Evolutionary conservation across 2,329 filamentous ascomycete genomes (phyloP).

Genomic region (Ceratocystis harringtonii): DNA sequence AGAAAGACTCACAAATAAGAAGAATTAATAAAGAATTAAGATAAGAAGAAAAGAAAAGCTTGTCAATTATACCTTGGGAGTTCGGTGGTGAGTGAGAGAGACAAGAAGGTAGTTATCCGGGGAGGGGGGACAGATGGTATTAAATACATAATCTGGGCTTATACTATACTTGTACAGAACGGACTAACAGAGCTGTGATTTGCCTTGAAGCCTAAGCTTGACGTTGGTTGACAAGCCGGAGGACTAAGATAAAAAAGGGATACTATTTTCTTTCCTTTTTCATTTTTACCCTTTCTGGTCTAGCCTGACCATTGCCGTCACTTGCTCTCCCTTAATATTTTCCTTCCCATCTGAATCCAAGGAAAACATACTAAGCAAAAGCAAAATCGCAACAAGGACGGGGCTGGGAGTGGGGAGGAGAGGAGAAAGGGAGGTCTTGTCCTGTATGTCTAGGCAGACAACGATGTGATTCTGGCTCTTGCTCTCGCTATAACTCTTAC

Average conservation of each 20-base stretch:
- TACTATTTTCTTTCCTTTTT: background rate
- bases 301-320: background rate
- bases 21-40: conserved; percentile 8
- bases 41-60: conserved; percentile 5
- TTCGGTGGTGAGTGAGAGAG: background rate
- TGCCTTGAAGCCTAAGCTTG: background rate
- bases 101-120: background rate
- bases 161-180: background rate
- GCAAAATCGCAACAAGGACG: background rate
- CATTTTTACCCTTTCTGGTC: background rate
- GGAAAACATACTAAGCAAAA: background rate
- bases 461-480: background rate
- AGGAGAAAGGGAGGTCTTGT: background rate
- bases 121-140: conserved; percentile 1
- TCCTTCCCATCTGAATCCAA: background rate
- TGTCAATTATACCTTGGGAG: conserved; percentile 6
- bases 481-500: background rate
- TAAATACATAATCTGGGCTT: conserved; percentile 3
- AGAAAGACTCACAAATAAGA: background rate
- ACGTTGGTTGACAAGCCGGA: background rate
- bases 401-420: background rate
- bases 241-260: background rate
- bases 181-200: background rate
- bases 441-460: too few relatives aligned
- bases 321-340: background rate